Percentiles rank a stretch among this genome's conserved stretches.
These are phyloP conservation scores for Cerrena zonata DNA, from an alignment of 1,284 basidiomycete genomes.

Conservation along the genomic window DNA sequence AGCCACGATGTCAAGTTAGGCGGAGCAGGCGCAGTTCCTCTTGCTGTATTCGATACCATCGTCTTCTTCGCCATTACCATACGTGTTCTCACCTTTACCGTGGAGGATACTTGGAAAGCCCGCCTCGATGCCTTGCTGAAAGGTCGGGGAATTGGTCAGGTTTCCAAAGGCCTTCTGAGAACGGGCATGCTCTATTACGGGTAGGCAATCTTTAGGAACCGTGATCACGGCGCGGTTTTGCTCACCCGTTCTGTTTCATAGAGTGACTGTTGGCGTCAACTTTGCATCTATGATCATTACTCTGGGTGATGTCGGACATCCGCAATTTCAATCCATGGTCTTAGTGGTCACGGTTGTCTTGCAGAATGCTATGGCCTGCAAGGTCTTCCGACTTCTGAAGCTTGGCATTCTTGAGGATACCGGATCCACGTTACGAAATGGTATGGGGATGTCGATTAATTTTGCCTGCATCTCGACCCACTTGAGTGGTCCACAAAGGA, in stretches of 20 bases:
- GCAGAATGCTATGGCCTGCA: slow-evolving; percentile 1
- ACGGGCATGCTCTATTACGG: slow-evolving; percentile 1
- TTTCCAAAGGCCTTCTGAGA: slow-evolving; percentile 1
- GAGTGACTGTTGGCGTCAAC: slow-evolving; percentile 3
- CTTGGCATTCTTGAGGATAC: neutral
- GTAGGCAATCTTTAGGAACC: slow-evolving; percentile 2
- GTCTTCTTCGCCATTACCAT: slow-evolving; percentile 2
- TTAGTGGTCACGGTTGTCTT: neutral
- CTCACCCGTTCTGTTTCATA: neutral
- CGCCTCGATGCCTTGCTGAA: neutral
- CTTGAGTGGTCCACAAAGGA: no score
- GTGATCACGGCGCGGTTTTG: neutral
- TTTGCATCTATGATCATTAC: neutral
- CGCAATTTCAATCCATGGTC: slow-evolving; percentile 2
- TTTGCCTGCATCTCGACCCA: no score
- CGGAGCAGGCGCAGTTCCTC: neutral
- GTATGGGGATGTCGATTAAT: no score
- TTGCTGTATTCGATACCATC: slow-evolving; percentile 1
- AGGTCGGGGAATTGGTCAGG: slow-evolving; percentile 1
- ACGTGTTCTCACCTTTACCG: neutral
- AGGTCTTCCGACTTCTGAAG: neutral
- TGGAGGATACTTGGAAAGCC: neutral
- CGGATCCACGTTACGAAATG: no score
- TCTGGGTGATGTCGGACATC: neutral
- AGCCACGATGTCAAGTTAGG: neutral